Evolutionary conservation across 73 alveolate genomes (phyloP).

Genomic region (Stentor roeselii): DNA sequence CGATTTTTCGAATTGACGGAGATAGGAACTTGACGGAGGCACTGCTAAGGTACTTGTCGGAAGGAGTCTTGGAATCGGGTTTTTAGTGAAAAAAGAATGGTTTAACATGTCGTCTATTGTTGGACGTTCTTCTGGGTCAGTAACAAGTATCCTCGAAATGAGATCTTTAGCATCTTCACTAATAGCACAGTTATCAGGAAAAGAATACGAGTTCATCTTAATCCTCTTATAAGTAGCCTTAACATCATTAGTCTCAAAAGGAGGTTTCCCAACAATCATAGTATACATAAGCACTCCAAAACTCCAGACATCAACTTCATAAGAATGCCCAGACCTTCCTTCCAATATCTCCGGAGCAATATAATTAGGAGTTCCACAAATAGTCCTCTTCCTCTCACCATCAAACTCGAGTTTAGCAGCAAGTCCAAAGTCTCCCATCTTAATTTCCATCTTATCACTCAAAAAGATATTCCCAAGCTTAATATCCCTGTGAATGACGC

Average conservation of each 20-base stretch:
- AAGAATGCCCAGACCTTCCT: constrained; percentile 52
- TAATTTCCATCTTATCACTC: constrained; percentile 69
- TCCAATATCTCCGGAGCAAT: constrained; percentile 52
- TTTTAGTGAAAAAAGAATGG: constrained; percentile 50
- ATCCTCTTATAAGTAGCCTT: constrained; percentile 48
- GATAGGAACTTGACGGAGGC: constrained; percentile 91
- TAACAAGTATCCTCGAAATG: constrained; percentile 71
- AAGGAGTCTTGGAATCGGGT: constrained; percentile 86
- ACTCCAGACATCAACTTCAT: constrained; percentile 67
- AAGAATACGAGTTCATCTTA: constrained; percentile 49
- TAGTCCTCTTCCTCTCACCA: constrained; percentile 70
- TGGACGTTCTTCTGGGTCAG: constrained; percentile 73
- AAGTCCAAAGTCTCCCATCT: constrained; percentile 79
- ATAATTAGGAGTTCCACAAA: constrained; percentile 57
- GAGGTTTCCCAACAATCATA: constrained; percentile 57
- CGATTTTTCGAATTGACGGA: constrained; percentile 54
- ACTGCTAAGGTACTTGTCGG: constrained; percentile 92
- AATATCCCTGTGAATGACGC: constrained; percentile 79
- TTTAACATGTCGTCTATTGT: constrained; percentile 48
- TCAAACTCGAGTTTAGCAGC: constrained; percentile 62
- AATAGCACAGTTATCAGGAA: constrained; percentile 74
- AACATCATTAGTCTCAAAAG: constrained; percentile 60
- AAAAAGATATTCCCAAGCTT: constrained; percentile 71
- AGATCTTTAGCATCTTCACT: constrained; percentile 88
- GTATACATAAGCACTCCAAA: constrained; percentile 61